These are phyloP conservation scores for Mycena floridula DNA, from an alignment of 768 basidiomycete species.

Conservation along the genomic window DNA sequence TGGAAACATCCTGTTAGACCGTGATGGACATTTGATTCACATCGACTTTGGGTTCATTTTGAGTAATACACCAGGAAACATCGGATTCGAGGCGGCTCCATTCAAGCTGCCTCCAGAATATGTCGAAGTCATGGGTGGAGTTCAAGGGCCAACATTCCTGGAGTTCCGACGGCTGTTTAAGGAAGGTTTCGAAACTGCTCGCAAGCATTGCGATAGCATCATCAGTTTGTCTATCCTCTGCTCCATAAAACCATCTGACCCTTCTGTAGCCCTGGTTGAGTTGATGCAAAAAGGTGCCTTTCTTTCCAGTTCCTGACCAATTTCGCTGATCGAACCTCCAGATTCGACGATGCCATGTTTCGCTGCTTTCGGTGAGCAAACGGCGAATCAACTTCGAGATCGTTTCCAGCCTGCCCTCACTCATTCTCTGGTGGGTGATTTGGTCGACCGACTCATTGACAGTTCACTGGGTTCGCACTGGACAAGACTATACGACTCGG, in stretches of 20 bases:
- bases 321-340: slow-evolving; percentile 22
- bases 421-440: slow-evolving; percentile 75
- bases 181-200: slow-evolving; percentile 87
- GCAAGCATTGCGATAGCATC: slow-evolving; percentile 96
- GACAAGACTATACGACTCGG: slow-evolving; percentile 95
- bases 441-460: slow-evolving; percentile 87
- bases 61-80: slow-evolving; percentile 93
- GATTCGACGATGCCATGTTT: slow-evolving; percentile 93
- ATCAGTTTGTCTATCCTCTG: slow-evolving; percentile 54
- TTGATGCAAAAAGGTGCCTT: slow-evolving; percentile 87
- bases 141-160: slow-evolving; percentile 64
- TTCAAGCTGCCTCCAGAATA: slow-evolving; percentile 97
- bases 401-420: slow-evolving; percentile 91
- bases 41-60: slow-evolving; percentile 99
- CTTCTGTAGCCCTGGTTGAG: slow-evolving; percentile 60
- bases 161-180: slow-evolving; percentile 87
- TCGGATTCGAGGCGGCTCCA: slow-evolving; percentile 98
- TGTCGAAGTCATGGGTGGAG: slow-evolving; percentile 89
- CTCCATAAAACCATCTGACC: slow-evolving; percentile 3
- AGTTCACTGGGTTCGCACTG: slow-evolving; percentile 88
- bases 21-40: slow-evolving; percentile 91
- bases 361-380: slow-evolving; percentile 83
- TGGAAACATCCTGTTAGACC: slow-evolving; percentile 94
- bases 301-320: too few relatives aligned
- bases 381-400: slow-evolving; percentile 81